phyloP scores from a whole-genome alignment of 768 basidiomycete species.

The Leccinum uliginosum region DNA sequence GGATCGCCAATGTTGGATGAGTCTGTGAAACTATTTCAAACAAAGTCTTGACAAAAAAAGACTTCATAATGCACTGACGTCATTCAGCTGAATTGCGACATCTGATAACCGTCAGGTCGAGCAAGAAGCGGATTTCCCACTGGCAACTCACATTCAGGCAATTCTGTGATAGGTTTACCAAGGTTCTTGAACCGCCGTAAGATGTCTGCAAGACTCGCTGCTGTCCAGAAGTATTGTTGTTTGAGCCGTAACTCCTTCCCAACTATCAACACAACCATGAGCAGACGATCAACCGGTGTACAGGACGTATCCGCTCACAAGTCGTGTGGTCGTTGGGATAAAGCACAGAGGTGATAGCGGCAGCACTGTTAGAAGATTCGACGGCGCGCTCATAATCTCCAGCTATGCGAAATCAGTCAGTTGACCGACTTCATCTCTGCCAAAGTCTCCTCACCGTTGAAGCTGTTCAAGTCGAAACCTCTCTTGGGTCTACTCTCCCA shows the following conservation, averaged over 20 bases:
- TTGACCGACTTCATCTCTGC: background rate
- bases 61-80: constrained; percentile 45
- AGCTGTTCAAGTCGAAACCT: constrained; percentile 90
- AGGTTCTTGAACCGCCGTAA: constrained; percentile 90
- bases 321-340: constrained; percentile 93
- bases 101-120: constrained; percentile 36
- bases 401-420: constrained; percentile 40
- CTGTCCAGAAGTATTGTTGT: constrained; percentile 97
- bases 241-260: constrained; percentile 88
- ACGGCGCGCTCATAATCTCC: constrained; percentile 93
- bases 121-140: background rate
- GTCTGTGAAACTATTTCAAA: constrained; percentile 47
- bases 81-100: constrained; percentile 94
- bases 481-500: constrained; percentile 87
- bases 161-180: constrained; percentile 70
- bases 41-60: background rate
- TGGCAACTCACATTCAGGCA: constrained; percentile 69
- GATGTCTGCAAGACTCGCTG: constrained; percentile 85
- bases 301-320: constrained; percentile 34
- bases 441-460: constrained; percentile 63
- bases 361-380: constrained; percentile 83
- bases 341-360: constrained; percentile 89
- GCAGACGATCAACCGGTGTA: background rate
- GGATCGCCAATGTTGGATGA: constrained; percentile 92
- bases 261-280: constrained; percentile 37